Percentiles rank a stretch among this genome's conserved stretches.
phyloP scores from a whole-genome alignment of 2,329 filamentous ascomycete species.

The Nakataea oryzae region DNA sequence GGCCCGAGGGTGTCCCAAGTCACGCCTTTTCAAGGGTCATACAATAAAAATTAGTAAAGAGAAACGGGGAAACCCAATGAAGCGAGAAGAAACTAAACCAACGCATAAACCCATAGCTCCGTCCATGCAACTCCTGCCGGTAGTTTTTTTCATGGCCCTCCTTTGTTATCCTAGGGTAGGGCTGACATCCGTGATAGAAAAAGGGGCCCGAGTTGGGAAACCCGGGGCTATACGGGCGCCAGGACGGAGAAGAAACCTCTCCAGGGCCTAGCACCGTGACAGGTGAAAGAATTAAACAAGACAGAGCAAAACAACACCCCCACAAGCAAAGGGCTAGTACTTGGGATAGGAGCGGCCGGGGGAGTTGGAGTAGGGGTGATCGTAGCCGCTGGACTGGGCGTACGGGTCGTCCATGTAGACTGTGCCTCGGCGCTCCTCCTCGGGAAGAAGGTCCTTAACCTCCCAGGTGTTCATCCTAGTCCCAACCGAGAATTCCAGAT shows the following conservation, averaged over 20 bases:
- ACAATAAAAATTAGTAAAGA: neutral
- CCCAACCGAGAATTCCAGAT: conserved; percentile 95
- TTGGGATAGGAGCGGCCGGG: conserved; percentile 32
- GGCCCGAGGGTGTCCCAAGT: too few species aligned
- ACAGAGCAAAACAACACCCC: neutral
- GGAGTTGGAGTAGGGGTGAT: conserved; percentile 35
- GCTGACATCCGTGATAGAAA: neutral
- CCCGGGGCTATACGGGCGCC: neutral
- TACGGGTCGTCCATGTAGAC: conserved; percentile 62
- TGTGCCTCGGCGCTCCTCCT: conserved; percentile 67
- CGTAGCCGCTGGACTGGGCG: conserved; percentile 43
- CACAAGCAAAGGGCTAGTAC: conserved; percentile 26
- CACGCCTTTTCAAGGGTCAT: neutral
- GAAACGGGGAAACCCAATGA: neutral
- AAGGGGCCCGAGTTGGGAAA: neutral
- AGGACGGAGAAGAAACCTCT: neutral
- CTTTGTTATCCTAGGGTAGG: neutral
- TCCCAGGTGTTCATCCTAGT: conserved; percentile 97
- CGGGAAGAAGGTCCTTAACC: conserved; percentile 79
- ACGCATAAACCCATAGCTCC: neutral
- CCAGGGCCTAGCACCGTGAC: neutral
- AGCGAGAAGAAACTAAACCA: neutral
- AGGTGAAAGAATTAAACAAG: neutral
- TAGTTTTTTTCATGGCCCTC: neutral
- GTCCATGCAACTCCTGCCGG: neutral